Evolutionary conservation across 2,329 filamentous ascomycete genomes (phyloP).

Genomic region (Ophiostoma quercus): DNA sequence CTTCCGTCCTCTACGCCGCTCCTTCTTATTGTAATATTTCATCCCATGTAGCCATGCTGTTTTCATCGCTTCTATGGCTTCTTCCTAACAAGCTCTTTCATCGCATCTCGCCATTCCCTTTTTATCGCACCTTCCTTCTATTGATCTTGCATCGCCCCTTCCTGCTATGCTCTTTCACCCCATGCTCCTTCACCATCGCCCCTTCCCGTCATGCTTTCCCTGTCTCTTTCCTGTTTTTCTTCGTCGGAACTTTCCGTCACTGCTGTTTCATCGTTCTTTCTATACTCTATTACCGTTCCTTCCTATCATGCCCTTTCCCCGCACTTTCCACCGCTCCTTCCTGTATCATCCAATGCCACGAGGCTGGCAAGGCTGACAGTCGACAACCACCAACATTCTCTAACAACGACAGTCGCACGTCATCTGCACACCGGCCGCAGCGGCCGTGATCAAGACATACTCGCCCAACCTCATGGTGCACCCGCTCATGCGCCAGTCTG

Average conservation of each 20-base stretch:
- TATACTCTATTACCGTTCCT: not conserved
- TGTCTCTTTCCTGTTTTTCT: too few species aligned
- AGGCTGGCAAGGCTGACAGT: constrained; percentile 33
- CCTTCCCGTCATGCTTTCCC: not conserved
- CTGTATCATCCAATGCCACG: not conserved
- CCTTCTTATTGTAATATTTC: not conserved
- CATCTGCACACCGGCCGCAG: constrained; percentile 87
- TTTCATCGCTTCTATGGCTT: too few species aligned
- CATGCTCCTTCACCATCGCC: not conserved
- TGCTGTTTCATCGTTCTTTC: too few species aligned
- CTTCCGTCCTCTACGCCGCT: not conserved
- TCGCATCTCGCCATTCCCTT: too few species aligned
- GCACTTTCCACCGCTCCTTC: not conserved
- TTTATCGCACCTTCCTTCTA: not conserved
- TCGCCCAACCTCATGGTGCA: constrained; percentile 98
- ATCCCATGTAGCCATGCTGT: not conserved
- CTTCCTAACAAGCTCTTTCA: too few species aligned
- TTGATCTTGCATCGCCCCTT: not conserved
- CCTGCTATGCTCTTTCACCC: not conserved
- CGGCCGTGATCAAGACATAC: constrained; percentile 90
- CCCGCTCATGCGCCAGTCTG: constrained; percentile 77
- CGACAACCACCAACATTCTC: too few species aligned
- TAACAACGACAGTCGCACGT: constrained; percentile 62
- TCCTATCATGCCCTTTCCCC: too few species aligned
- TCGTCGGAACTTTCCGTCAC: not conserved